phyloP scores from a whole-genome alignment of 176 grass and related monocot species.

The Hsuehochloa calcarea region DNA sequence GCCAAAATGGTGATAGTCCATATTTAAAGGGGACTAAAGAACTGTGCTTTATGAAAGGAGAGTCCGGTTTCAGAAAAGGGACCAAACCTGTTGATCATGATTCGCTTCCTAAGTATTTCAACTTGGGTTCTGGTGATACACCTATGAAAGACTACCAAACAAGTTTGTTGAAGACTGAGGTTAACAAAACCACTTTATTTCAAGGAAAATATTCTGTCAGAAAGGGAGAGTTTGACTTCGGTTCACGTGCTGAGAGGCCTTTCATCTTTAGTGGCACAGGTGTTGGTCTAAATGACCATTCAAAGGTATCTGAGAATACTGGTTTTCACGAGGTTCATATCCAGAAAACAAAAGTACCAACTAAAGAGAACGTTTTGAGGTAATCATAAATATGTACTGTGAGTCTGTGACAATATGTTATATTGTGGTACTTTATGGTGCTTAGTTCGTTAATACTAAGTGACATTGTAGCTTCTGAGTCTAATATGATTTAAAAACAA shows the following conservation, averaged over 20 bases:
- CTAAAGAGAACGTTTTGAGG: slow-evolving; percentile 38
- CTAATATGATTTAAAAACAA: neutral
- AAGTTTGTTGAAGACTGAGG: slow-evolving; percentile 38
- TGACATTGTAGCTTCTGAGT: neutral
- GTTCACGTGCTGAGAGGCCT: slow-evolving; percentile 42
- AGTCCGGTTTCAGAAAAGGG: slow-evolving; percentile 41
- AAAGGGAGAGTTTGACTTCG: slow-evolving; percentile 45
- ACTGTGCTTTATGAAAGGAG: slow-evolving; percentile 33
- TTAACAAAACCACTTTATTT: slow-evolving; percentile 36
- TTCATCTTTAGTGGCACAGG: slow-evolving; percentile 34
- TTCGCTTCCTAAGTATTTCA: slow-evolving; percentile 42
- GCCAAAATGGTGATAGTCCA: slow-evolving; percentile 44
- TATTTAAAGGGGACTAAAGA: slow-evolving; percentile 42
- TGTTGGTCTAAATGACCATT: slow-evolving; percentile 29
- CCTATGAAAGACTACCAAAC: slow-evolving; percentile 37
- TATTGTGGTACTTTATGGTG: neutral
- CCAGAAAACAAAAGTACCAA: slow-evolving; percentile 21
- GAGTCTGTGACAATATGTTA: slow-evolving; percentile 16
- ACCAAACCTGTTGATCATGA: slow-evolving; percentile 33
- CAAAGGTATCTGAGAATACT: slow-evolving; percentile 33
- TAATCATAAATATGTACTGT: slow-evolving; percentile 21
- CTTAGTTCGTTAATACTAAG: neutral
- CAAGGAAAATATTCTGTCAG: slow-evolving; percentile 42
- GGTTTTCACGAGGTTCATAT: slow-evolving; percentile 22
- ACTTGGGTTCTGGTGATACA: slow-evolving; percentile 40